These are phyloP conservation scores for Xylaria intraflava DNA, from an alignment of 495 filamentous ascomycete species.

Conservation along the genomic window DNA sequence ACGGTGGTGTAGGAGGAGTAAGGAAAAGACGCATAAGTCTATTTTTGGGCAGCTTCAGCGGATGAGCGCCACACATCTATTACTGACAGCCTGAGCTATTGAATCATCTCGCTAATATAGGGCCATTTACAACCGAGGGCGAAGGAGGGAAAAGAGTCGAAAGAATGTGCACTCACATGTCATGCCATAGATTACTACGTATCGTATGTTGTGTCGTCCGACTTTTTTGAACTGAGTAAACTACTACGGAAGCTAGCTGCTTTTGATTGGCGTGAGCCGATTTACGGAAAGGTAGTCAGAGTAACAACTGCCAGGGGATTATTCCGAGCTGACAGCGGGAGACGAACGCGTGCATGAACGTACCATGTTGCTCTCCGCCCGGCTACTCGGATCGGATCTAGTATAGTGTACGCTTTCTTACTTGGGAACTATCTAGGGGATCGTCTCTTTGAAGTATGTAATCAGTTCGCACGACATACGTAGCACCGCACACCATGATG, in stretches of 20 bases:
- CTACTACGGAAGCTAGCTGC: not conserved
- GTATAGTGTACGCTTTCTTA: too few species aligned
- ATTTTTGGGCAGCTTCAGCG: too few species aligned
- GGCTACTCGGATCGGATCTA: too few species aligned
- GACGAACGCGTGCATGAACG: conserved; percentile 6
- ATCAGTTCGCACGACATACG: too few species aligned
- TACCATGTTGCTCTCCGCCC: not conserved
- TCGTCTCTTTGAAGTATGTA: too few species aligned
- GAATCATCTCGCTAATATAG: too few species aligned
- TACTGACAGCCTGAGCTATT: too few species aligned
- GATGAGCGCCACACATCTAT: too few species aligned
- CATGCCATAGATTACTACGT: conserved; percentile 1
- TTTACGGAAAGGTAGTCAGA: not conserved
- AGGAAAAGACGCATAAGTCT: too few species aligned
- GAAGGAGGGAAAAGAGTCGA: not conserved
- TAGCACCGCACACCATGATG: too few species aligned
- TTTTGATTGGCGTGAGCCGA: not conserved
- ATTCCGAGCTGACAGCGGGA: not conserved
- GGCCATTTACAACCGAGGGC: not conserved
- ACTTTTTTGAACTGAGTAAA: not conserved
- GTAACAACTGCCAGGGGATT: not conserved
- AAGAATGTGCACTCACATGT: not conserved
- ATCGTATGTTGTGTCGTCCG: conserved; percentile 12
- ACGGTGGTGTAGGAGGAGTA: too few species aligned
- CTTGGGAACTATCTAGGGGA: too few species aligned